Conservation (phyloP, 495 filamentous ascomycete species). For the Penicillium soppii region DNA sequence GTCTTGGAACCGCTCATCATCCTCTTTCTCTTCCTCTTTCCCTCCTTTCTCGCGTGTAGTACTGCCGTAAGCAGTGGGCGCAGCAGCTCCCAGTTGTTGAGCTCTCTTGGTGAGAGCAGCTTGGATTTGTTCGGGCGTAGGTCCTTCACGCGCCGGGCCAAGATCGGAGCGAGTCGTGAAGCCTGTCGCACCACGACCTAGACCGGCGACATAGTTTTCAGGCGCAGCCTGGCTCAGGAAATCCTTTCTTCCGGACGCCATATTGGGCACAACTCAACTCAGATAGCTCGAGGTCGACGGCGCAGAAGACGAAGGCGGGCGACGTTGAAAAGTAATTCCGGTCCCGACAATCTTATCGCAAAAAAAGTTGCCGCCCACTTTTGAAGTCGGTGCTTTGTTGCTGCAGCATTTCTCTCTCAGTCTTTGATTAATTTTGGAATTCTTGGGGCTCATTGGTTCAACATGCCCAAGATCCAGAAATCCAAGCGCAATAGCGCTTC, state of each 20-base stretch:
- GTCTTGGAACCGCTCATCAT: conserved; percentile 88
- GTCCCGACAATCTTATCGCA: conserved; percentile 43
- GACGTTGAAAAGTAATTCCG: conserved; percentile 30
- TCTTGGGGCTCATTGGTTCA: neutral
- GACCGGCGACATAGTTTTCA: conserved; percentile 97
- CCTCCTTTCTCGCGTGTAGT: conserved; percentile 63
- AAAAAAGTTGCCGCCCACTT: conserved; percentile 28
- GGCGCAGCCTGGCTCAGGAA: conserved; percentile 90
- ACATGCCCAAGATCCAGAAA: conserved; percentile 40
- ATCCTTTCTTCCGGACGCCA: conserved; percentile 79
- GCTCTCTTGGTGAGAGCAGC: conserved; percentile 92
- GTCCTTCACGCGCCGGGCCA: conserved; percentile 92
- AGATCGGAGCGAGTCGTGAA: conserved; percentile 98
- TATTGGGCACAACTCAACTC: conserved; percentile 31
- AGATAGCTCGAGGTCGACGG: conserved; percentile 4
- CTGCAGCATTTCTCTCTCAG: neutral
- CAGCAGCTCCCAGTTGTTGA: conserved; percentile 76
- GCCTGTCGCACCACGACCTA: conserved; percentile 95
- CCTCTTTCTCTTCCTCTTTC: conserved; percentile 63
- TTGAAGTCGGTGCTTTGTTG: neutral
- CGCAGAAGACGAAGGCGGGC: conserved; percentile 5
- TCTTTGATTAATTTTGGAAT: neutral
- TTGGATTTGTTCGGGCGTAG: conserved; percentile 97
- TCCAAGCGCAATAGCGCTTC: conserved; percentile 59
- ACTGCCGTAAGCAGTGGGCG: conserved; percentile 75